A percentile compares a stretch with the other conserved stretches of the same genome.
Conservation (phyloP, 768 basidiomycete species). For the Xerocomus potaroensis region DNA sequence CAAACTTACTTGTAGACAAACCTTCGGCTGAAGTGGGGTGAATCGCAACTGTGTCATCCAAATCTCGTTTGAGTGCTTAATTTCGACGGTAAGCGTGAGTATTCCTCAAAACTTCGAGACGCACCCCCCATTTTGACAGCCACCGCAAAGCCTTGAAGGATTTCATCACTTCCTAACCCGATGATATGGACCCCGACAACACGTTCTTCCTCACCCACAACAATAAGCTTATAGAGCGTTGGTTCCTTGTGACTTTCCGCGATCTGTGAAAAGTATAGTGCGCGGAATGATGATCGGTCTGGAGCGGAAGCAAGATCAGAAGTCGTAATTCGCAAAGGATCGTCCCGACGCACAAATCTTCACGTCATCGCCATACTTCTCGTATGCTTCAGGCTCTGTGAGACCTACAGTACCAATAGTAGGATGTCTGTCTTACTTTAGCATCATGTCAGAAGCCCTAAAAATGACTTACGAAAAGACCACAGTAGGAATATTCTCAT, state of each 20-base stretch:
- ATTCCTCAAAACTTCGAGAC: constrained; percentile 11
- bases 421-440: constrained; percentile 62
- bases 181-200: constrained; percentile 96
- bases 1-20: constrained; percentile 30
- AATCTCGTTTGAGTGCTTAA: constrained; percentile 69
- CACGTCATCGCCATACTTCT: constrained; percentile 82
- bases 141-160: constrained; percentile 94
- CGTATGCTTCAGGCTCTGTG: constrained; percentile 85
- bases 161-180: constrained; percentile 89
- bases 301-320: constrained; percentile 2
- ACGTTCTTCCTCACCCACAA: constrained; percentile 83
- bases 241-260: constrained; percentile 91
- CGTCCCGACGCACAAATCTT: constrained; percentile 74
- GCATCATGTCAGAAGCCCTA: constrained; percentile 2
- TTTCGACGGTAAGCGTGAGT: constrained; percentile 5
- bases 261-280: constrained; percentile 91
- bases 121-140: constrained; percentile 91
- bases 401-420: constrained; percentile 94
- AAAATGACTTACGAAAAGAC: constrained; percentile 81
- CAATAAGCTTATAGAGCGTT: constrained; percentile 88
- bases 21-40: constrained; percentile 87
- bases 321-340: background rate
- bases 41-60: constrained; percentile 89
- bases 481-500: constrained; percentile 89
- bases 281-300: constrained; percentile 80